phyloP scores from a whole-genome alignment of 768 basidiomycete species.

The Amanita subjunquillea region DNA sequence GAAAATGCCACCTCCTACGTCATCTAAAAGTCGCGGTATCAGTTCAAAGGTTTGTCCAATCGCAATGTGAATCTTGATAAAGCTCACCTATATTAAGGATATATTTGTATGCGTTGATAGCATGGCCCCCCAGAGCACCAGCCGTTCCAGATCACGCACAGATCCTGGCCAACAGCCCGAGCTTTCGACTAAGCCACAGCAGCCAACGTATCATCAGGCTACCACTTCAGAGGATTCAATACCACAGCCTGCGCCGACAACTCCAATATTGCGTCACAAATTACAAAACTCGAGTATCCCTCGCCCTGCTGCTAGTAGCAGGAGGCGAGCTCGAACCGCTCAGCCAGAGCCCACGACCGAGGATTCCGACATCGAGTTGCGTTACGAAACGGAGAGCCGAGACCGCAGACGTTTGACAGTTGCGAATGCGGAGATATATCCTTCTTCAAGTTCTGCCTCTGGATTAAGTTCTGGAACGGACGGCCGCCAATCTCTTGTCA shows the following conservation, averaged over 20 bases:
- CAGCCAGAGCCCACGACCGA: conserved; percentile 17
- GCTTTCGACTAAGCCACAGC: not conserved
- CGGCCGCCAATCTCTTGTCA: not conserved
- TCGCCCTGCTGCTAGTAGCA: conserved; percentile 16
- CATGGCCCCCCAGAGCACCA: not conserved
- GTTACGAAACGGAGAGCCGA: conserved; percentile 25
- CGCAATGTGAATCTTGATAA: not conserved
- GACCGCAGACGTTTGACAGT: conserved; percentile 33
- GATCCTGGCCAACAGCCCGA: conserved; percentile 19
- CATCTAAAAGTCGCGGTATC: conserved; percentile 9
- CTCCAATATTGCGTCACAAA: conserved; percentile 6
- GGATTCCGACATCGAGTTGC: conserved; percentile 35
- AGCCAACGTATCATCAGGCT: not conserved
- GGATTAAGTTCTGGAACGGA: conserved; percentile 21
- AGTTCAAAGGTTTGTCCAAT: conserved; percentile 8
- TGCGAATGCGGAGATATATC: conserved; percentile 31
- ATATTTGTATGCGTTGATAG: conserved; percentile 4
- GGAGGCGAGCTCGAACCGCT: conserved; percentile 13
- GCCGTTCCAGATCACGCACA: conserved; percentile 20
- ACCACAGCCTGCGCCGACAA: not conserved
- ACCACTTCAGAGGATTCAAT: not conserved
- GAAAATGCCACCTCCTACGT: conserved; percentile 14
- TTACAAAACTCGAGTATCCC: conserved; percentile 24
- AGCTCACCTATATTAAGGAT: not conserved
- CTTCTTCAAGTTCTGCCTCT: conserved; percentile 27